These are phyloP conservation scores for Fusarium floridanum DNA, from an alignment of 2,329 filamentous ascomycete genomes.

Conservation along the genomic window DNA sequence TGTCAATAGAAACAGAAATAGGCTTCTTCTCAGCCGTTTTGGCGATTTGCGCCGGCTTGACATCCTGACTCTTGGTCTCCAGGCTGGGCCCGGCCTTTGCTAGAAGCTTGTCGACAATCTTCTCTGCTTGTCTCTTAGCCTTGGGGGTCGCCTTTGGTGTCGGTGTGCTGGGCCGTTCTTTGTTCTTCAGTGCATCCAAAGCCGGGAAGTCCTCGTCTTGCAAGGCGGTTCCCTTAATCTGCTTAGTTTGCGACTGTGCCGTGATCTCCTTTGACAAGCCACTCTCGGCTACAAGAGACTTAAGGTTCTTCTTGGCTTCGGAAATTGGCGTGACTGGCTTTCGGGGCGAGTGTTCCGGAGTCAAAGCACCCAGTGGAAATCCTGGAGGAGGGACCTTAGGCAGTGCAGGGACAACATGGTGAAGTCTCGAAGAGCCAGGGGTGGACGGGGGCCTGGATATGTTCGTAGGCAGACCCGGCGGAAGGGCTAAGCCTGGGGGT, in stretches of 20 bases:
- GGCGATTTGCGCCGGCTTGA: slow-evolving; percentile 15
- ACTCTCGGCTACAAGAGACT: slow-evolving; percentile 59
- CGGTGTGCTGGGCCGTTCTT: slow-evolving; percentile 52
- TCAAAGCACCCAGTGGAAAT: slow-evolving; percentile 44
- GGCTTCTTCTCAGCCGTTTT: slow-evolving; percentile 47
- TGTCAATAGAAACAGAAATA: slow-evolving; percentile 60
- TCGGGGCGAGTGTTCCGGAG: slow-evolving; percentile 52
- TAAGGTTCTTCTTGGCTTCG: slow-evolving; percentile 59
- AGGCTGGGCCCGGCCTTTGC: slow-evolving; percentile 33
- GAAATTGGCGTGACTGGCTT: slow-evolving; percentile 45
- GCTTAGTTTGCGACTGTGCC: slow-evolving; percentile 50
- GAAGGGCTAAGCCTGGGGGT: slow-evolving; percentile 49
- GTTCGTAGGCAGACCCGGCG: slow-evolving; percentile 34
- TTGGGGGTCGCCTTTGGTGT: slow-evolving; percentile 52
- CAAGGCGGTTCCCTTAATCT: slow-evolving; percentile 51
- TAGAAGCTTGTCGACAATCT: slow-evolving; percentile 43
- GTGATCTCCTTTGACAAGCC: slow-evolving; percentile 62
- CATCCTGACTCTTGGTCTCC: slow-evolving; percentile 33
- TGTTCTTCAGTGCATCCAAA: slow-evolving; percentile 60
- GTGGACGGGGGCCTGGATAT: slow-evolving; percentile 40
- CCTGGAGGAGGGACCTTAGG: slow-evolving; percentile 45
- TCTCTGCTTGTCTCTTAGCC: slow-evolving; percentile 50
- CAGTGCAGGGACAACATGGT: slow-evolving; percentile 44
- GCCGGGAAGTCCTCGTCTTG: slow-evolving; percentile 75
- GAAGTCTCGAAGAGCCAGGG: slow-evolving; percentile 32